Evolutionary conservation across 1,284 basidiomycete genomes (phyloP).

Genomic region (Trichosporon coremiiforme): DNA sequence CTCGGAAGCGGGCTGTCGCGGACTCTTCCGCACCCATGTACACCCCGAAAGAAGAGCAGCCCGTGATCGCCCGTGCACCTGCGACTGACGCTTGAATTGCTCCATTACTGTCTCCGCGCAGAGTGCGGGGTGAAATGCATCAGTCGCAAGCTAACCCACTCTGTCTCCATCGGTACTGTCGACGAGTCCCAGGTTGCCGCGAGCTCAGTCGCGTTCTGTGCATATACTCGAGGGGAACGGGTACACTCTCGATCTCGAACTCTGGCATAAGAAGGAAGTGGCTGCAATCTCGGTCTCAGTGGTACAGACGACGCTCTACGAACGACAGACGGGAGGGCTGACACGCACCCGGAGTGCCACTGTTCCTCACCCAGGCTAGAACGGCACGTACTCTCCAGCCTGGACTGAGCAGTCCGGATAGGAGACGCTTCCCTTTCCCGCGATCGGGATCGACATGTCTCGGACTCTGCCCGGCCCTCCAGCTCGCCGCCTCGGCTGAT

Average conservation of each 20-base stretch:
- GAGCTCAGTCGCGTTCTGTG: too few species aligned
- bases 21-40: not conserved
- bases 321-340: not conserved
- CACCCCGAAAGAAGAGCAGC: too few species aligned
- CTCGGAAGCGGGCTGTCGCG: not conserved
- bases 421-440: too few species aligned
- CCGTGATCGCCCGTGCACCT: slow-evolving; percentile 1
- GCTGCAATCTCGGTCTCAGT: not conserved
- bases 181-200: too few species aligned
- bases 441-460: too few species aligned
- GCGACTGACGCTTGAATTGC: not conserved
- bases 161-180: too few species aligned
- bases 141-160: not conserved
- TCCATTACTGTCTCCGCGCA: not conserved
- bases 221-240: too few species aligned
- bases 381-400: too few species aligned
- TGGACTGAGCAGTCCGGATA: too few species aligned
- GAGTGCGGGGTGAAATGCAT: not conserved
- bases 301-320: not conserved
- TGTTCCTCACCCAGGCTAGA: not conserved
- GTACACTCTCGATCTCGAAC: too few species aligned
- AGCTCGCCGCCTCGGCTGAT: not conserved
- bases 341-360: not conserved
- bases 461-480: too few species aligned
- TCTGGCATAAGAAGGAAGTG: not conserved